phyloP scores from a whole-genome alignment of 139 green algal genomes.

The Chlorella vulgaris region DNA sequence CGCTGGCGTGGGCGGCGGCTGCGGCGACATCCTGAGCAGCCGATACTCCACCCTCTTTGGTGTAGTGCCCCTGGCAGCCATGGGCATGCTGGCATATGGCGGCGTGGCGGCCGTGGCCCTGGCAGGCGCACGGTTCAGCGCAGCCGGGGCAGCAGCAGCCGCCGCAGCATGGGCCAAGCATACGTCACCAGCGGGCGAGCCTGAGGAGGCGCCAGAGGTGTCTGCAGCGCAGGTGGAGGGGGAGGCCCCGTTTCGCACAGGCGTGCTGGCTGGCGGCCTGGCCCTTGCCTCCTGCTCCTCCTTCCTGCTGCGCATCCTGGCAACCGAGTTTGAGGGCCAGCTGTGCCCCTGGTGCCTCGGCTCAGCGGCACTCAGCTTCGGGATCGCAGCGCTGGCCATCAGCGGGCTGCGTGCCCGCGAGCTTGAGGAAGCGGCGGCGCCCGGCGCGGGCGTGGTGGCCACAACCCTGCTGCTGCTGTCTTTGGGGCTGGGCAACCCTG shows the following conservation, averaged over 20 bases:
- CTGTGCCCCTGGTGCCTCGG: slow-evolving; percentile 73
- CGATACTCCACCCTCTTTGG: slow-evolving; percentile 76
- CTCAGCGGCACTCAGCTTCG: slow-evolving; percentile 68
- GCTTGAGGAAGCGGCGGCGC: slow-evolving; percentile 48
- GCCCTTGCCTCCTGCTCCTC: slow-evolving; percentile 69
- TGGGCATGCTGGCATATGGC: slow-evolving; percentile 72
- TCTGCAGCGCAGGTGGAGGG: neutral
- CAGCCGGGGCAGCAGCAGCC: neutral
- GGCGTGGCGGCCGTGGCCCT: slow-evolving; percentile 53
- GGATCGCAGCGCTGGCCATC: slow-evolving; percentile 39
- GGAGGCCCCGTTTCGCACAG: slow-evolving; percentile 13
- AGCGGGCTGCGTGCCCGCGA: slow-evolving; percentile 36
- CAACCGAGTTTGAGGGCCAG: slow-evolving; percentile 67
- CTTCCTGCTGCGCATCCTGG: slow-evolving; percentile 77
- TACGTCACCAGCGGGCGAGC: neutral
- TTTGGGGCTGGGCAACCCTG: slow-evolving; percentile 37
- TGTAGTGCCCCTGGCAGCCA: slow-evolving; percentile 71
- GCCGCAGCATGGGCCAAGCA: neutral
- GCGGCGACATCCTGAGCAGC: slow-evolving; percentile 74
- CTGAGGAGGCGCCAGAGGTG: neutral
- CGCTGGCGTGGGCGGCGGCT: slow-evolving; percentile 48
- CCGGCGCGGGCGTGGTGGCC: slow-evolving; percentile 47
- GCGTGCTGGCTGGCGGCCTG: slow-evolving; percentile 49
- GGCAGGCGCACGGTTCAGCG: neutral
- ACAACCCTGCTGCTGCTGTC: slow-evolving; percentile 51